These are phyloP conservation scores for Tothia fuscella DNA, from an alignment of 2,329 filamentous ascomycete species.

Conservation along the genomic window DNA sequence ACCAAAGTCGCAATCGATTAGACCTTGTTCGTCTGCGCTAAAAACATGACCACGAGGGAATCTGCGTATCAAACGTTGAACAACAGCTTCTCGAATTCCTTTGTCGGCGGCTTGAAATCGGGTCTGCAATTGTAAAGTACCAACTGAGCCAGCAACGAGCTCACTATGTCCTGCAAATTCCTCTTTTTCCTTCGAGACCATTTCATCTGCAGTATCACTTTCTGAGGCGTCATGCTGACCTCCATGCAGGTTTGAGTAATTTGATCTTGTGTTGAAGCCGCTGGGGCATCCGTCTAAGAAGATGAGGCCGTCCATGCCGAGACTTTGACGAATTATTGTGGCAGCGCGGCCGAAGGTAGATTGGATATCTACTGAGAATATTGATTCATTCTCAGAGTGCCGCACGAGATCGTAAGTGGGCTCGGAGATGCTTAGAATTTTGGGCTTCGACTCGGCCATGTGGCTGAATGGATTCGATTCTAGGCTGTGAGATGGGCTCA, in stretches of 20 bases:
- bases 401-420: not conserved
- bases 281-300: slow-evolving; percentile 8
- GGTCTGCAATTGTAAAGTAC: no score
- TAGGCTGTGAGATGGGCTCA: no score
- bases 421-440: no score
- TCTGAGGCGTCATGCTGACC: not conserved
- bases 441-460: no score
- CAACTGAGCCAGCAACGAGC: no score
- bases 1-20: slow-evolving; percentile 4
- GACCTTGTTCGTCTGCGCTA: slow-evolving; percentile 9
- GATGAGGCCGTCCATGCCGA: slow-evolving; percentile 3
- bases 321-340: not conserved
- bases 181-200: no score
- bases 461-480: no score
- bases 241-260: not conserved
- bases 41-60: slow-evolving; percentile 12
- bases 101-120: no score
- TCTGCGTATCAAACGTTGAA: slow-evolving; percentile 9
- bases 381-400: not conserved
- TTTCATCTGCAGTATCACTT: not conserved
- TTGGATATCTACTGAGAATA: slow-evolving; percentile 1
- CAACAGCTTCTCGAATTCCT: slow-evolving; percentile 7
- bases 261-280: slow-evolving; percentile 1
- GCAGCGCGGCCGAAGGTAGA: slow-evolving; percentile 5
- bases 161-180: no score